phyloP scores from a whole-genome alignment of 2,329 filamentous ascomycete genomes.

The Apiospora malaysiana region DNA sequence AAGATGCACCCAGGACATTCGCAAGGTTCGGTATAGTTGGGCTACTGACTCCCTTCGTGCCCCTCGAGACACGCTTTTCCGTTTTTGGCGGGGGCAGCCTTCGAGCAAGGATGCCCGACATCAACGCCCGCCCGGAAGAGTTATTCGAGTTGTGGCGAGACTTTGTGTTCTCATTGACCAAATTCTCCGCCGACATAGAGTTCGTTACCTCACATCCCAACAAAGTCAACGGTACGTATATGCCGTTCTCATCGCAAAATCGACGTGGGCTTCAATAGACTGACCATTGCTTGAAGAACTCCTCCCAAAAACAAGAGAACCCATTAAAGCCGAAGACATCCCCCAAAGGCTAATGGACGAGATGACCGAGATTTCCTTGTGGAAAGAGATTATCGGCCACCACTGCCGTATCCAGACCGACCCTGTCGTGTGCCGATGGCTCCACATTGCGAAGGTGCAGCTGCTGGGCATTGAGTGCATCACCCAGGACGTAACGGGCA shows the following conservation, averaged over 20 bases:
- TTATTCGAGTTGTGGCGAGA: neutral
- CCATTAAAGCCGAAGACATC: neutral
- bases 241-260: neutral
- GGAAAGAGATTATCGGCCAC: neutral
- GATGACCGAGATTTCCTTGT: neutral
- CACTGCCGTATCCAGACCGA: neutral
- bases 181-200: neutral
- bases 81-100: neutral
- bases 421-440: neutral
- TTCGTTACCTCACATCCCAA: neutral
- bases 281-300: neutral
- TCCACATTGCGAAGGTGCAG: neutral
- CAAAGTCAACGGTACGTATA: neutral
- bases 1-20: constrained; percentile 6
- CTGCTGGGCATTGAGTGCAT: constrained; percentile 4
- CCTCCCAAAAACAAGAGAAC: neutral
- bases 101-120: neutral
- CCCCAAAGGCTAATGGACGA: neutral
- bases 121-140: neutral
- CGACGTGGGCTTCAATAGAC: neutral
- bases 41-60: neutral
- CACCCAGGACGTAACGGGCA: neutral
- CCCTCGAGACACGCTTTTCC: neutral
- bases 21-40: neutral
- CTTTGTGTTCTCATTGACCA: neutral